Percentiles rank a stretch among this genome's conserved stretches.
Conservation (phyloP, 2,329 filamentous ascomycete species). For the Arthrobotrys sphaeroides region DNA sequence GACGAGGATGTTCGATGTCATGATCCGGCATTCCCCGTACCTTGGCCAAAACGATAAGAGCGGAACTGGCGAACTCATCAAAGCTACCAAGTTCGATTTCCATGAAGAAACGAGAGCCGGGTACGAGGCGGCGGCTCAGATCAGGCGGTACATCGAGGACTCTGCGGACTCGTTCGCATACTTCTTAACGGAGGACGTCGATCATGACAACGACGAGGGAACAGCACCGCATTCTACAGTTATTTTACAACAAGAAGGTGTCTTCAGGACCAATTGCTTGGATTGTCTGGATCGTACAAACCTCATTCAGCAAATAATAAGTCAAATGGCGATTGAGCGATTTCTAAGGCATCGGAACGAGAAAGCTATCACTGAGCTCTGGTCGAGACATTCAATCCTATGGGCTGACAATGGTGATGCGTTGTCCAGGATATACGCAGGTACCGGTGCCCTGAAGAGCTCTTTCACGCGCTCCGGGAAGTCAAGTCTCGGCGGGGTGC, state of each 20-base stretch:
- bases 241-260: conserved; percentile 89
- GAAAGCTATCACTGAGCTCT: conserved; percentile 79
- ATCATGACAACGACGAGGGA: conserved; percentile 65
- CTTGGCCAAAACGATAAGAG: conserved; percentile 69
- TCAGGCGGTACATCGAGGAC: conserved; percentile 78
- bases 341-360: conserved; percentile 80
- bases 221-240: conserved; percentile 65
- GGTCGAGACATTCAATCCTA: conserved; percentile 87
- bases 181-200: conserved; percentile 79
- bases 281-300: conserved; percentile 97
- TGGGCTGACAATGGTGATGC: conserved; percentile 98
- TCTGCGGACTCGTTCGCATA: conserved; percentile 92
- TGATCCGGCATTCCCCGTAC: conserved; percentile 78
- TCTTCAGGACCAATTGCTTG: conserved; percentile 94
- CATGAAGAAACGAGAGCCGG: conserved; percentile 92
- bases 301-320: conserved; percentile 93
- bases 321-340: conserved; percentile 86
- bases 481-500: conserved; percentile 90
- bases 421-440: conserved; percentile 93
- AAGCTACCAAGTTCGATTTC: conserved; percentile 91
- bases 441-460: conserved; percentile 92
- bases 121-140: conserved; percentile 89
- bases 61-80: conserved; percentile 71
- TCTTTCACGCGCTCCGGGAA: conserved; percentile 94
- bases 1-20: conserved; percentile 79